Conservation (phyloP, 331 rosid genomes). For the Dryas integrifolia region DNA sequence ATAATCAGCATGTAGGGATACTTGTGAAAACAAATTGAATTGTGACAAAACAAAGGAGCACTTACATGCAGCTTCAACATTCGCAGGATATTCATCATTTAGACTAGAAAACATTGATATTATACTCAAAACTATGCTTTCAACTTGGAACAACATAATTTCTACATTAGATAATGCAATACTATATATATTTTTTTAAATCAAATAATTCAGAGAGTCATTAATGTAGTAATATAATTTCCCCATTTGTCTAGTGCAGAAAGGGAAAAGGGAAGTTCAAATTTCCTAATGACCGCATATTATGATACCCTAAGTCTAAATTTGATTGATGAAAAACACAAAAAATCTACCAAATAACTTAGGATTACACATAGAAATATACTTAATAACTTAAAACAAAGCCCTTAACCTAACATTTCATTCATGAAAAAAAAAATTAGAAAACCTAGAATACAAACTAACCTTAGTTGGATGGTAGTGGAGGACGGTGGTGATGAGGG, state of each 20-base stretch:
- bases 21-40: background rate
- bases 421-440: too few species aligned
- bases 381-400: too few species aligned
- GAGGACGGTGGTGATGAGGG: too few species aligned
- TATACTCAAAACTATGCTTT: slow-evolving; percentile 96
- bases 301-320: background rate
- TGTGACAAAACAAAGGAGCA: background rate
- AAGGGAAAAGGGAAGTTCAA: background rate
- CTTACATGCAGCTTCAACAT: slow-evolving; percentile 98
- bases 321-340: background rate
- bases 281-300: slow-evolving; percentile 5
- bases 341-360: too few species aligned
- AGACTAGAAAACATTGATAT: slow-evolving; percentile 98
- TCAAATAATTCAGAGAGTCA: background rate
- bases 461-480: too few species aligned
- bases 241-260: background rate
- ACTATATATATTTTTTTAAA: background rate
- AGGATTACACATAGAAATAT: too few species aligned
- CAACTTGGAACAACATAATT: slow-evolving; percentile 62
- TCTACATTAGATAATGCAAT: background rate
- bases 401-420: too few species aligned
- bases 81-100: slow-evolving; percentile 97
- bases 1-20: background rate
- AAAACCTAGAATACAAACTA: too few species aligned
- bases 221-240: too few species aligned